Evolutionary conservation across 345 rosid species (phyloP).

Genomic region (Xanthoceras sorbifolium): DNA sequence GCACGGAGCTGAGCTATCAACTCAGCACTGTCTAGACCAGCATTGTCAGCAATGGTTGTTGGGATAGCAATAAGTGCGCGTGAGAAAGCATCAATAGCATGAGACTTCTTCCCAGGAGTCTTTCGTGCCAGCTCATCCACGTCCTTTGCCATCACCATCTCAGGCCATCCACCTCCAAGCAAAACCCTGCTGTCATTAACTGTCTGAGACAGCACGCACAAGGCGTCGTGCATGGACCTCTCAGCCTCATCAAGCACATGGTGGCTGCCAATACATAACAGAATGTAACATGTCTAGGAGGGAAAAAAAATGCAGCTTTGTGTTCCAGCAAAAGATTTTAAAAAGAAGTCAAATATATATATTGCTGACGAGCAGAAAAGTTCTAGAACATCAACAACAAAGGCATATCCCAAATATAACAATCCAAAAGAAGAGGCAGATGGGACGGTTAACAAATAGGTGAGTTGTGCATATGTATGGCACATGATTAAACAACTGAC

Average conservation of each 20-base stretch:
- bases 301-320: no score
- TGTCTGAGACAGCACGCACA: conserved; percentile 93
- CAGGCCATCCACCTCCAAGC: conserved; percentile 99
- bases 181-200: conserved; percentile 89
- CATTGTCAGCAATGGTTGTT: conserved; percentile 90
- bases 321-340: neutral
- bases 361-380: neutral
- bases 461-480: neutral
- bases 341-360: neutral
- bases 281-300: neutral
- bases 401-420: neutral
- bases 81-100: conserved; percentile 94
- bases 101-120: conserved; percentile 96
- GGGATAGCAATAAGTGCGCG: conserved; percentile 86
- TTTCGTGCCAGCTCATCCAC: conserved; percentile 93
- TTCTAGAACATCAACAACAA: neutral
- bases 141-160: conserved; percentile 98
- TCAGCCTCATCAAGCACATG: conserved; percentile 99
- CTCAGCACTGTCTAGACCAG: conserved; percentile 98
- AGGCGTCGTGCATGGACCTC: conserved; percentile 94
- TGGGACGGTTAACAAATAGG: neutral
- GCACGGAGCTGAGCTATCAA: conserved; percentile 95
- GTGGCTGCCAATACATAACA: conserved; percentile 52
- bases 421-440: neutral
- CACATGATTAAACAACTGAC: neutral